Percentiles rank a stretch among this genome's conserved stretches.
These are phyloP conservation scores for Geotrichum restrictum DNA, from an alignment of 1,139 yeast species.

Conservation along the genomic window DNA sequence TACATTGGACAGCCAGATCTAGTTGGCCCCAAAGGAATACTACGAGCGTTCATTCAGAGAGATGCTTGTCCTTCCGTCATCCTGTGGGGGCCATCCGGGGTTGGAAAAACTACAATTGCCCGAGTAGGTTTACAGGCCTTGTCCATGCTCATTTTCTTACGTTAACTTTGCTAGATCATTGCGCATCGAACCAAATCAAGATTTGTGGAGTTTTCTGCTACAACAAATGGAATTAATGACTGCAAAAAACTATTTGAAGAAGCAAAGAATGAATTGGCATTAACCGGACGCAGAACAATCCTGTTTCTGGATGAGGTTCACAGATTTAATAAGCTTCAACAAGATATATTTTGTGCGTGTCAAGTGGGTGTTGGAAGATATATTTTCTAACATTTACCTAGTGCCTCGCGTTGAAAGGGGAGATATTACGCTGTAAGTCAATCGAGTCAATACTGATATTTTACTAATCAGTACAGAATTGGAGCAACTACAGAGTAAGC, in stretches of 20 bases:
- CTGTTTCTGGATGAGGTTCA: slow-evolving; percentile 91
- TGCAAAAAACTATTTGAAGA: slow-evolving; percentile 68
- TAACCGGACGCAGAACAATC: slow-evolving; percentile 69
- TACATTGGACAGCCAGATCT: slow-evolving; percentile 84
- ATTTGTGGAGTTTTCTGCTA: slow-evolving; percentile 84
- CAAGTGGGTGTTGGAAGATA: slow-evolving; percentile 25
- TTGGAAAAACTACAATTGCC: slow-evolving; percentile 80
- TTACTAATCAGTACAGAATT: slow-evolving; percentile 36
- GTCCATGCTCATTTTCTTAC: background rate
- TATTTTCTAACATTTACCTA: slow-evolving; percentile 2
- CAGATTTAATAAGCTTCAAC: slow-evolving; percentile 83
- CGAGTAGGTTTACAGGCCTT: slow-evolving; percentile 35
- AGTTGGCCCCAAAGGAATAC: slow-evolving; percentile 67
- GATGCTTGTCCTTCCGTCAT: slow-evolving; percentile 71
- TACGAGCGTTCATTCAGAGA: slow-evolving; percentile 62
- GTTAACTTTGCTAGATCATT: slow-evolving; percentile 51
- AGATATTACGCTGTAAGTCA: slow-evolving; percentile 36
- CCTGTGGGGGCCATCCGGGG: slow-evolving; percentile 96
- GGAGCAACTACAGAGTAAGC: slow-evolving; percentile 87
- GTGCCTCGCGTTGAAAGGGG: slow-evolving; percentile 43
- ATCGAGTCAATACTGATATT: slow-evolving; percentile 1
- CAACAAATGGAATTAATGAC: slow-evolving; percentile 67
- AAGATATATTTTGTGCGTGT: slow-evolving; percentile 77
- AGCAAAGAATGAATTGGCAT: slow-evolving; percentile 61
- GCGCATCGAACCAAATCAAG: slow-evolving; percentile 52